Base-by-base conservation (phyloP, 2,329 filamentous ascomycete species). In the Fusarium praegraminearum region DNA sequence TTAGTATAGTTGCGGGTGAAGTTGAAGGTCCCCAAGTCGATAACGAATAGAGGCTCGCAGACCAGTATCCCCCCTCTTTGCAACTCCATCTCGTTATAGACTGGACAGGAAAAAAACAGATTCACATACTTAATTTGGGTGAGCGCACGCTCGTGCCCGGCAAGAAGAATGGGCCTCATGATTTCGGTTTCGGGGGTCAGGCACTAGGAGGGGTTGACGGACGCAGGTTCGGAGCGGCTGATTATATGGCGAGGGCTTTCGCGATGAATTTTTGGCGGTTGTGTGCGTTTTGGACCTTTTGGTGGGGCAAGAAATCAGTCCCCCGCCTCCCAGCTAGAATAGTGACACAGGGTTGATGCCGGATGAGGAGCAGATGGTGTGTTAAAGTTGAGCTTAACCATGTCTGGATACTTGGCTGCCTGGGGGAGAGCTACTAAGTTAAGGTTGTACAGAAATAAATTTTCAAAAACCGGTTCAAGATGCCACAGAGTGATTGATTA, bases 131-230 rank as follows among this genome's bases (percentile, higher is more conserved):
- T 93, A 83, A 98, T 95, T 83, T 98, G 94, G 80, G 93, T 97
- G 83, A 97, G 88, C 83, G 94, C 93, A 86, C 94, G 92, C 87
- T 97, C 94, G 90, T 99, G 96, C 83, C 96, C 96, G 81, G 93
- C 91, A 78, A 99, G 89, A 77, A 99, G 87, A 83, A 98, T 97
- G 79, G 96, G 96, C 86, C 96, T 93, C 96, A 99, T 99, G 69
- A 83, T 93, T 84, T 73, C 56, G 71, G 69, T 57, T 58, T 69
- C 52, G 72, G 59, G 71, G 66, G 67, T 38, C 35, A 40, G 70
- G 69, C 62, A 65, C 70, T 69, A 54, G 69, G 76, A 72, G 73
- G 65, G 74, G 70, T 73, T 70, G 74, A 73, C 70, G 65, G 71
- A 74, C 67, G 66, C 69, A 75, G 65, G 71, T 76, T 73, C 65